Evolutionary conservation across 495 filamentous ascomycete species (phyloP), one percentile per base, ranked within the genome.

Genomic region (Trichoderma virens): DNA sequence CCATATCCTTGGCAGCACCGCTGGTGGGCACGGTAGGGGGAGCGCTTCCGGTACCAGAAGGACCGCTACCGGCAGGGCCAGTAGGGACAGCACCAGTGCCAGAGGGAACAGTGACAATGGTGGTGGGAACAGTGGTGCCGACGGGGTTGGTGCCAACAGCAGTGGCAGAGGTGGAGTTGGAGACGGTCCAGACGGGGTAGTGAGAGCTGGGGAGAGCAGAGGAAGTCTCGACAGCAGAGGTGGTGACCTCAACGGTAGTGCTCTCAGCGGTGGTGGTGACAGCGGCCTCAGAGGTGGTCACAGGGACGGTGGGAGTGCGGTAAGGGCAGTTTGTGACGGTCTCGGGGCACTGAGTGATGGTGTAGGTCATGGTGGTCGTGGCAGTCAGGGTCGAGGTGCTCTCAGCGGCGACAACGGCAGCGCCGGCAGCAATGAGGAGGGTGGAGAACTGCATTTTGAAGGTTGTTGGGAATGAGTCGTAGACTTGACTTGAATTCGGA

Each of bases 331-430:
- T 69, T 61, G 80, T 73, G 70, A 72, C 71, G 38, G 72, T 74
- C 9, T 77, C 74, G 69, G 74, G 78, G 74, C 78, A 79, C 71
- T 75, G 65, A 64, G 77, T 79, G 68, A 81, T 75, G 67, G 80
- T 81, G 70, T 79, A 68, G 32, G 77, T 79, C 62, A 73, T 67
- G 38, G 78, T 79, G 67, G 77, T 66, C 64, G 76, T 78, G 62
- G 72, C 70, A 30, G 77, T 79, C 65, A 76, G 74, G 51, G 79
- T 79, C 39, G 72, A 72, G 59, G 72, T 77, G 65, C 64, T 72
- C 51, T 69, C 65, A 47, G 70, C 69, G 35, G 70, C 71, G 64
- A 66, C 60, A 32, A 67, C 71, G 64, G 74, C 35, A 34, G 72
- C 65, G 56, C 70, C 65, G 68, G 69, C 68, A 34, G 70, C 66